These are phyloP conservation scores for Tylopilus plumbeoviolaceoides DNA, from an alignment of 768 basidiomycete genomes.

Conservation along the genomic window DNA sequence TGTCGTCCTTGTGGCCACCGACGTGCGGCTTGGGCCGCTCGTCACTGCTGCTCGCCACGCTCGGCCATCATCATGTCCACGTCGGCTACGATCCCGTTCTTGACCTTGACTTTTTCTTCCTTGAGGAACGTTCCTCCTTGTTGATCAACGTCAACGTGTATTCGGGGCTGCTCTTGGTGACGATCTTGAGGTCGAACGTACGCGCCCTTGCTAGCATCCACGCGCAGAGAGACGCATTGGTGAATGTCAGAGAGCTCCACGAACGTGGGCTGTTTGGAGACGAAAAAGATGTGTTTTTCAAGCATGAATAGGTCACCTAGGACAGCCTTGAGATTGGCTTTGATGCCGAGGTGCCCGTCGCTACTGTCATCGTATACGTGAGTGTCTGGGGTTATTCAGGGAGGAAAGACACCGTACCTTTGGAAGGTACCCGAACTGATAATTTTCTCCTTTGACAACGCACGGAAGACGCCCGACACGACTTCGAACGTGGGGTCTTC, in stretches of 20 bases:
- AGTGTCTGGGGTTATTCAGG: neutral
- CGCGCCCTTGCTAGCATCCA: conserved; percentile 78
- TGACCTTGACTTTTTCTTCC: too few relatives aligned
- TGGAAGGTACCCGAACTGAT: conserved; percentile 83
- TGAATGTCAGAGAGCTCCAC: too few relatives aligned
- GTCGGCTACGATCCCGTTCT: too few relatives aligned
- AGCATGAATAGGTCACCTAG: conserved; percentile 98
- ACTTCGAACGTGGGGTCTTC: conserved; percentile 96
- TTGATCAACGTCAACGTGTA: conserved; percentile 92
- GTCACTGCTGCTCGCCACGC: too few relatives aligned
- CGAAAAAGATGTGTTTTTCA: conserved; percentile 97
- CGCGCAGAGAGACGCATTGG: conserved; percentile 88
- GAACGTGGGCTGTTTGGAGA: conserved; percentile 91
- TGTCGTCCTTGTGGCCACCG: too few relatives aligned
- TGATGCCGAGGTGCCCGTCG: conserved; percentile 90
- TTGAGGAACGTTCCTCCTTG: too few relatives aligned
- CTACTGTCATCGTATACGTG: conserved; percentile 45
- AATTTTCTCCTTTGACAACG: conserved; percentile 86
- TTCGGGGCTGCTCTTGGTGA: too few relatives aligned
- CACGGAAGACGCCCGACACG: conserved; percentile 90
- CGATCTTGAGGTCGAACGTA: conserved; percentile 95
- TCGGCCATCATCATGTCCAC: too few relatives aligned
- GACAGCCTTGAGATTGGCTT: conserved; percentile 94
- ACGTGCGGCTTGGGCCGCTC: too few relatives aligned
- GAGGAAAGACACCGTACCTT: conserved; percentile 45